Evolutionary conservation across 2,329 filamentous ascomycete genomes (phyloP).

Genomic region (Cryoendolithus antarcticus): DNA sequence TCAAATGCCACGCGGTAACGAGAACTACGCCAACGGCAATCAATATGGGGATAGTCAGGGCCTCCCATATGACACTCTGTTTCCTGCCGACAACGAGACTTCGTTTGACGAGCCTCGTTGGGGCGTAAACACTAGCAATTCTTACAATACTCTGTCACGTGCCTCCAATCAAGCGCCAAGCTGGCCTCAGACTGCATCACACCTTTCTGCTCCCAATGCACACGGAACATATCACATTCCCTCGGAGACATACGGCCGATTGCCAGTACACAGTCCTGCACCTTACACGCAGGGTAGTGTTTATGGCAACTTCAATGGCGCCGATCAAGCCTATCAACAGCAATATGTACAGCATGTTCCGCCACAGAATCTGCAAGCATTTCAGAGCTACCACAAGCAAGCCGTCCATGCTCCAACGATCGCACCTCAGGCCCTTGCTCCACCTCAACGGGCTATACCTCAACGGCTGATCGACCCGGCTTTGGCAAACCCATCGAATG

Average conservation of each 20-base stretch:
- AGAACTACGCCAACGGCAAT: slow-evolving; percentile 17
- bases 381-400: slow-evolving; percentile 5
- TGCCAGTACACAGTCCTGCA: slow-evolving; percentile 17
- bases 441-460: not conserved
- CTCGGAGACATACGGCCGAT: slow-evolving; percentile 12
- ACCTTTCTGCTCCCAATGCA: slow-evolving; percentile 10
- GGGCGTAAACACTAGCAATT: slow-evolving; percentile 20
- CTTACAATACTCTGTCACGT: slow-evolving; percentile 17
- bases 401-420: slow-evolving; percentile 14
- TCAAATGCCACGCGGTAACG: slow-evolving; percentile 15
- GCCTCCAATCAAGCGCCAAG: slow-evolving; percentile 9
- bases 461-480: too few relatives aligned
- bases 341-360: slow-evolving; percentile 7
- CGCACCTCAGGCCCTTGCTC: slow-evolving; percentile 19
- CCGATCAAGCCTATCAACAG: slow-evolving; percentile 3
- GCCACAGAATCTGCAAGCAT: slow-evolving; percentile 9
- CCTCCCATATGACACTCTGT: slow-evolving; percentile 18
- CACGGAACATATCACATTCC: slow-evolving; percentile 10
- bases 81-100: slow-evolving; percentile 15
- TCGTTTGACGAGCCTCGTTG: slow-evolving; percentile 19
- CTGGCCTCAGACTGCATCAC: slow-evolving; percentile 17
- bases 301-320: slow-evolving; percentile 9
- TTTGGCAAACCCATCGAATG: too few relatives aligned
- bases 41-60: slow-evolving; percentile 18
- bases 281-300: slow-evolving; percentile 12